Percentiles rank a stretch among this genome's conserved stretches.
Evolutionary conservation across 23 red algal genomes (phyloP).

Genomic region (Cyanidium caldarium): DNA sequence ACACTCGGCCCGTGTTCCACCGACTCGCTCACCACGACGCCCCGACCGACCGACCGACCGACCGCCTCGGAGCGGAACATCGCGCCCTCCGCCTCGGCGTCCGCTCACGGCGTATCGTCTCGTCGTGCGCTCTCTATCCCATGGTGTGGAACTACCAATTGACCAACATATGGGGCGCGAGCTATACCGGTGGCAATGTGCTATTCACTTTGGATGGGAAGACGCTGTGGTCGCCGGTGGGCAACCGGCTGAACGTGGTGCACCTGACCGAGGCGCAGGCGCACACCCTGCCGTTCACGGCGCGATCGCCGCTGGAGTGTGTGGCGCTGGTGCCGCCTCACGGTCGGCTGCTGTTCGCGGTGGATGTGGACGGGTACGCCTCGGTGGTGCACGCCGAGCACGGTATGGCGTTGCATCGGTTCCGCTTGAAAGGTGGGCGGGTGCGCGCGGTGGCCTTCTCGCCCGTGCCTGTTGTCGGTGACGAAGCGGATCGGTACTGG

Average conservation of each 20-base stretch:
- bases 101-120: no score
- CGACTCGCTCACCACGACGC: no score
- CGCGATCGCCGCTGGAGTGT: background rate
- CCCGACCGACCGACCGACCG: no score
- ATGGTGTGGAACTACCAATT: constrained; percentile 11
- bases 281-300: background rate
- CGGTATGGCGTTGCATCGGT: background rate
- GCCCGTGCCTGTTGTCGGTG: no score
- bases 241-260: constrained; percentile 5
- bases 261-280: background rate
- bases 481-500: background rate
- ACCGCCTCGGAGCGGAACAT: no score
- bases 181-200: constrained; percentile 7
- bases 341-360: background rate
- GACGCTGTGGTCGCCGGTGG: constrained; percentile 8
- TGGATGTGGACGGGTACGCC: background rate
- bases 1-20: no score
- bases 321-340: background rate
- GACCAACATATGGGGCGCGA: background rate
- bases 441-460: background rate
- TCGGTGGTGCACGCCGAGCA: background rate
- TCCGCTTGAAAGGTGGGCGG: background rate
- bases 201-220: constrained; percentile 12
- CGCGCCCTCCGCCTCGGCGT: no score
- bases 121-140: no score